These are phyloP conservation scores for Pseudonitzschia multiseries DNA, from an alignment of 108 stramenopile species.

Conservation along the genomic window DNA sequence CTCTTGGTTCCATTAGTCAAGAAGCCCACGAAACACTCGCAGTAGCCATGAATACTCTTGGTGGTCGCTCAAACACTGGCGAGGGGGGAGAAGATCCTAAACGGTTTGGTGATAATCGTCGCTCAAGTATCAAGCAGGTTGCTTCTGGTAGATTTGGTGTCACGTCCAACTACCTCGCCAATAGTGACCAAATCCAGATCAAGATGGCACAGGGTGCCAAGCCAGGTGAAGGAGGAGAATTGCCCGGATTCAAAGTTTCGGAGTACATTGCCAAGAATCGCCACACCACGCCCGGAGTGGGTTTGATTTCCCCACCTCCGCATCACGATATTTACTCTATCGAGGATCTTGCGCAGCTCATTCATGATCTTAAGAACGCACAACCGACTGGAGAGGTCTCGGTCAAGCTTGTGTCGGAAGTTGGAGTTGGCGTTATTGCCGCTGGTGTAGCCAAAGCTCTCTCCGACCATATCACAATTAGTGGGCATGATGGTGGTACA, in stretches of 20 bases:
- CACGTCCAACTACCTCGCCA: conserved; percentile 94
- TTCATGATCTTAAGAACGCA: conserved; percentile 95
- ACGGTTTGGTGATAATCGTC: conserved; percentile 88
- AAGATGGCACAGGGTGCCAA: conserved; percentile 98
- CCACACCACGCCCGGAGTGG: conserved; percentile 92
- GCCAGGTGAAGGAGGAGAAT: conserved; percentile 96
- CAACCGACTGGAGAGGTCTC: conserved; percentile 93
- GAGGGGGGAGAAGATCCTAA: conserved; percentile 94
- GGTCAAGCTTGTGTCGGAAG: conserved; percentile 98
- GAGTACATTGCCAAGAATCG: conserved; percentile 92
- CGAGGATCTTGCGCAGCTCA: conserved; percentile 96
- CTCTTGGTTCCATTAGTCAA: conserved; percentile 90
- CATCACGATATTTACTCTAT: conserved; percentile 98
- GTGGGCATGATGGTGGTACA: conserved; percentile 95
- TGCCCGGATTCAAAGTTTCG: conserved; percentile 94
- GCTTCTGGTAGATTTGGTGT: conserved; percentile 95
- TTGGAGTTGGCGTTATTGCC: conserved; percentile 96
- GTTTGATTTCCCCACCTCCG: conserved; percentile 94
- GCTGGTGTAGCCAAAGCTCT: conserved; percentile 96
- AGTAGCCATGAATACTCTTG: conserved; percentile 89
- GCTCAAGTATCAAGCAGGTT: conserved; percentile 92
- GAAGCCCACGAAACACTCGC: conserved; percentile 95
- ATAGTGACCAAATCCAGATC: conserved; percentile 96
- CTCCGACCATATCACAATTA: conserved; percentile 91
- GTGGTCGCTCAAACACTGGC: conserved; percentile 92